A percentile compares a stretch with the other conserved stretches of the same genome.
These are phyloP conservation scores for Monosporozyma servazzii DNA, from an alignment of 805 yeast species.

Conservation along the genomic window DNA sequence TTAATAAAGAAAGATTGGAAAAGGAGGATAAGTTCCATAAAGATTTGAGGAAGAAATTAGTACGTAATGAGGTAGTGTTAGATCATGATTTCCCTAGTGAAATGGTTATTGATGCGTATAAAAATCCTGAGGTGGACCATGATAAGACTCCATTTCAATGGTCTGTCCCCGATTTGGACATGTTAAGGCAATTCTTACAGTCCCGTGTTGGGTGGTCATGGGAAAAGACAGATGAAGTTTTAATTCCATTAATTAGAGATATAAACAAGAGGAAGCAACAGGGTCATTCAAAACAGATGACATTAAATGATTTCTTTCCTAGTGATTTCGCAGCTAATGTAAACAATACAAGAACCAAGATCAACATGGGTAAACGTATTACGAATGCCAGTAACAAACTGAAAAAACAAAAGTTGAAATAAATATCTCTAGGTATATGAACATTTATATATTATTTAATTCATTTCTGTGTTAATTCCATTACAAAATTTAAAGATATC, in stretches of 20 bases:
- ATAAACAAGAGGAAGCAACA: constrained; percentile 53
- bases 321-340: constrained; percentile 39
- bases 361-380: constrained; percentile 51
- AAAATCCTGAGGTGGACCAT: constrained; percentile 72
- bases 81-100: constrained; percentile 62
- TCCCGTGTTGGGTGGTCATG: constrained; percentile 72
- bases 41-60: constrained; percentile 47
- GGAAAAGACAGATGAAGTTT: constrained; percentile 65
- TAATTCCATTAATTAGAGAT: constrained; percentile 77
- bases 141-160: constrained; percentile 74
- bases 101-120: constrained; percentile 63
- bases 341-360: constrained; percentile 26
- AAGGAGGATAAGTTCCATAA: constrained; percentile 43
- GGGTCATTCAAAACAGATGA: constrained; percentile 41
- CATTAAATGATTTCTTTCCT: constrained; percentile 61
- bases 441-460: background rate
- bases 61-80: constrained; percentile 45
- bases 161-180: constrained; percentile 85
- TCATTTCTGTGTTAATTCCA: background rate
- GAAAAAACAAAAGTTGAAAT: constrained; percentile 17
- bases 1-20: constrained; percentile 32
- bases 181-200: constrained; percentile 60
- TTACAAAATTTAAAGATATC: background rate
- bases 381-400: constrained; percentile 47
- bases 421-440: background rate